Percentiles rank a stretch among this genome's conserved stretches.
phyloP scores from a whole-genome alignment of 306 rosid species.

The Sphenostylis stenocarpa region DNA sequence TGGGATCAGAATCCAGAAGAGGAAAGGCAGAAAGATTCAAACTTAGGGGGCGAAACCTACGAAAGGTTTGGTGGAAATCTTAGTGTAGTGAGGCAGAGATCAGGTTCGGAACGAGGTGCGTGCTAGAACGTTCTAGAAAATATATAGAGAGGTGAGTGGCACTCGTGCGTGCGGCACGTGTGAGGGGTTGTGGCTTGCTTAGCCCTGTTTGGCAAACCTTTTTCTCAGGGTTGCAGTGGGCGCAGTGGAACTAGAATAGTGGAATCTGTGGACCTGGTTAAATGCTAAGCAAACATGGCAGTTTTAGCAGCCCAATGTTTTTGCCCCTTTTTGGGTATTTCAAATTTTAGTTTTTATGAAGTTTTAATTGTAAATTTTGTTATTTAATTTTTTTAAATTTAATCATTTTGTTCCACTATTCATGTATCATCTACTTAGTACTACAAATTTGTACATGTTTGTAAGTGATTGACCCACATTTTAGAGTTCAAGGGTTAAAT shows the following conservation, averaged over 20 bases:
- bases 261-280: slow-evolving; percentile 7
- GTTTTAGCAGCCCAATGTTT: slow-evolving; percentile 4
- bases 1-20: not conserved
- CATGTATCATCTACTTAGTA: too few species aligned
- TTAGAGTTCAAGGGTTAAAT: too few species aligned
- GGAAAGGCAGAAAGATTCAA: not conserved
- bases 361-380: too few species aligned
- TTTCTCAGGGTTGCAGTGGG: slow-evolving; percentile 29
- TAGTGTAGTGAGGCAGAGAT: not conserved
- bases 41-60: slow-evolving; percentile 25
- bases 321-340: too few species aligned
- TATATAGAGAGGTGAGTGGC: slow-evolving; percentile 10
- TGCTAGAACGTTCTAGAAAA: slow-evolving; percentile 13
- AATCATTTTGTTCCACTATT: too few species aligned
- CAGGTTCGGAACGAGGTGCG: not conserved
- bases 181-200: not conserved
- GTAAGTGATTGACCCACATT: too few species aligned
- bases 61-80: not conserved
- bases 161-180: slow-evolving; percentile 31
- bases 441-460: too few species aligned
- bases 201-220: not conserved
- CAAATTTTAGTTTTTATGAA: too few species aligned
- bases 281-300: not conserved
- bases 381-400: too few species aligned
- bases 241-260: slow-evolving; percentile 2